Evolutionary conservation across 192 early-diverging fungal species (phyloP).

Genomic region (Coemansia sp.): DNA sequence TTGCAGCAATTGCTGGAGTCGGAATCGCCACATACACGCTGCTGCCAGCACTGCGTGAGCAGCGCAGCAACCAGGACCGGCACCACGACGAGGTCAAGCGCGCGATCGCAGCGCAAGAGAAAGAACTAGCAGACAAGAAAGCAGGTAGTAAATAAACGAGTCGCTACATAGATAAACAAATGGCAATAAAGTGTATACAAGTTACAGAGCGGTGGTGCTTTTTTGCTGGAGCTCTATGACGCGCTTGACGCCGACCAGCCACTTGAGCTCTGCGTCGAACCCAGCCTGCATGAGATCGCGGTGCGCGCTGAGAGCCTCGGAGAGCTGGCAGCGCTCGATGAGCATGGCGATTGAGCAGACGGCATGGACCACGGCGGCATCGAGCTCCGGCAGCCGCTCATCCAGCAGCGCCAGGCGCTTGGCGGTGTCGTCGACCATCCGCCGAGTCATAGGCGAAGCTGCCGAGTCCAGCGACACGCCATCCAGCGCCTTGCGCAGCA

Average conservation of each 20-base stretch:
- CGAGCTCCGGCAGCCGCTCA: constrained; percentile 25
- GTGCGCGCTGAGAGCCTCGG: constrained; percentile 21
- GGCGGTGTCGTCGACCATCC: constrained; percentile 35
- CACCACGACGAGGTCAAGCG: constrained; percentile 9
- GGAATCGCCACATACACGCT: constrained; percentile 37
- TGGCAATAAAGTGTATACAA: neutral
- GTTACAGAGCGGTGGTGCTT: neutral
- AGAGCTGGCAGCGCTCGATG: constrained; percentile 11
- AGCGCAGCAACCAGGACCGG: neutral
- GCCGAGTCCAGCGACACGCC: neutral
- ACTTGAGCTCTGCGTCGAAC: constrained; percentile 38
- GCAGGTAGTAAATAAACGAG: neutral
- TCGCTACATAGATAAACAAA: neutral
- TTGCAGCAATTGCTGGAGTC: constrained; percentile 23
- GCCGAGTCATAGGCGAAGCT: constrained; percentile 10
- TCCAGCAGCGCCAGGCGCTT: constrained; percentile 29
- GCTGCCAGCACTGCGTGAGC: constrained; percentile 19
- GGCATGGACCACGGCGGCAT: constrained; percentile 5
- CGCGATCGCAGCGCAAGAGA: neutral
- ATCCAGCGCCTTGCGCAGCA: constrained; percentile 8
- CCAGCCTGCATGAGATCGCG: constrained; percentile 35
- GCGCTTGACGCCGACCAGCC: constrained; percentile 56
- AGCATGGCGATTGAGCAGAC: constrained; percentile 25
- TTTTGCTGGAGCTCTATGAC: constrained; percentile 42
- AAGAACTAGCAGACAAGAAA: neutral